These are phyloP conservation scores for Sphaerostilbella broomeana DNA, from an alignment of 2,329 filamentous ascomycete genomes.

Conservation along the genomic window DNA sequence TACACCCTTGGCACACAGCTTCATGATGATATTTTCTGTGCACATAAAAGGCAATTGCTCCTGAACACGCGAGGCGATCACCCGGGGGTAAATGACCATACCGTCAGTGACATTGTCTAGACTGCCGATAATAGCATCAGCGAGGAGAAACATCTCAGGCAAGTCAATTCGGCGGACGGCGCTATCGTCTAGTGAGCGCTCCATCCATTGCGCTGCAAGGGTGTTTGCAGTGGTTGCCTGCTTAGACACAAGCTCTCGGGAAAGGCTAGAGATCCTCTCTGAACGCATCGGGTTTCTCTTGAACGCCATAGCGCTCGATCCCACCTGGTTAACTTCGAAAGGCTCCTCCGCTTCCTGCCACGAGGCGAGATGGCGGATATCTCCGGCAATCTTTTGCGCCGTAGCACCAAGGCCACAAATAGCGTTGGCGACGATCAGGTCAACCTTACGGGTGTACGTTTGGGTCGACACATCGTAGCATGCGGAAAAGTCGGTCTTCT, in stretches of 20 bases:
- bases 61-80: slow-evolving; percentile 61
- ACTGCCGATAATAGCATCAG: slow-evolving; percentile 61
- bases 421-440: slow-evolving; percentile 69
- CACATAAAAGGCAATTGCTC: slow-evolving; percentile 79
- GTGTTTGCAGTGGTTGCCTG: slow-evolving; percentile 6
- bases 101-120: slow-evolving; percentile 62
- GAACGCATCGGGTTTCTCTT: slow-evolving; percentile 3
- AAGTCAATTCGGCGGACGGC: slow-evolving; percentile 51
- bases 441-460: slow-evolving; percentile 64
- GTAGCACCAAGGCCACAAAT: slow-evolving; percentile 74
- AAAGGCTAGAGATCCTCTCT: slow-evolving; percentile 3
- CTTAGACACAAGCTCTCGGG: slow-evolving; percentile 4
- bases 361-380: slow-evolving; percentile 67
- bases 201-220: slow-evolving; percentile 35
- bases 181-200: slow-evolving; percentile 70
- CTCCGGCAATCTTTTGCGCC: slow-evolving; percentile 60
- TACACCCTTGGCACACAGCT: slow-evolving; percentile 61
- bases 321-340: slow-evolving; percentile 3
- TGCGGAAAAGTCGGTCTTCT: slow-evolving; percentile 47
- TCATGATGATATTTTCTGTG: slow-evolving; percentile 66
- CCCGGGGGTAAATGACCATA: slow-evolving; percentile 71
- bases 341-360: slow-evolving; percentile 76
- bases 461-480: slow-evolving; percentile 57
- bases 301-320: slow-evolving; percentile 7
- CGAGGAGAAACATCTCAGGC: slow-evolving; percentile 60